Evolutionary conservation across 768 basidiomycete genomes (phyloP), one percentile per base, ranked within the genome.

Genomic region (Daedaleopsis sinensis): DNA sequence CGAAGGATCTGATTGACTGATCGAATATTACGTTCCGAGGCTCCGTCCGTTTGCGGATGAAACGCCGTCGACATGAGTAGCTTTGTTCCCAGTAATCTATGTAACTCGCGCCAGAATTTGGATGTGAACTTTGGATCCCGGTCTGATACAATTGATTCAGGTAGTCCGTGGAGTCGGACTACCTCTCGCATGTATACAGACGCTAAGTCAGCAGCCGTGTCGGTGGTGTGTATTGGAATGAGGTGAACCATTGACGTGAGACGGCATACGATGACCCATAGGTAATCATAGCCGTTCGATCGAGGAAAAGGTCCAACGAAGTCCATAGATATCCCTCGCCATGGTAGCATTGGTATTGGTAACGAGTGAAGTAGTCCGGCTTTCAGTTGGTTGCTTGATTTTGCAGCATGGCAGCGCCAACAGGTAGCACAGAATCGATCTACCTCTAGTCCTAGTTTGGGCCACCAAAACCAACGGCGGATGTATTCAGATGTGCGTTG

Each of bases 271-370:
- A 78, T 51, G 0, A 72, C 67, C 16, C 61, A 71, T 0, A 76
- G 55, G 15, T 56, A 71, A 44, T 77, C 73, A n/a, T 42, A 74
- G 0, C 65, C 69, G 4, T 70, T 19, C 0, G 49, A 67, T 18
- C 62, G 42, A 16, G 76, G 78, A 9, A 80, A 66, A 1, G 73
- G 74, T 0, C 73, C 78, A 0, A 80, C 58, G 42, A 80, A 80
- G 64, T 80, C 79, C 52, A 81, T 77, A 0, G 72, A 73, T 0
- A 81, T 77, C 0, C 72, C 70, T 1, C 72, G 67, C 76, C 76
- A 79, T 0, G 78, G 80, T 5, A 61, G 55, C 0, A 53, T 63
- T 0, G 74, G 76, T 0, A 77, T 63, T 0, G 73, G 74, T 10
- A 76, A 63, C 1, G 63, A 47, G 37, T 77, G 74, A 0, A 77